Conservation (phyloP, 1,139 yeast species). For the Geotrichum restrictum region DNA sequence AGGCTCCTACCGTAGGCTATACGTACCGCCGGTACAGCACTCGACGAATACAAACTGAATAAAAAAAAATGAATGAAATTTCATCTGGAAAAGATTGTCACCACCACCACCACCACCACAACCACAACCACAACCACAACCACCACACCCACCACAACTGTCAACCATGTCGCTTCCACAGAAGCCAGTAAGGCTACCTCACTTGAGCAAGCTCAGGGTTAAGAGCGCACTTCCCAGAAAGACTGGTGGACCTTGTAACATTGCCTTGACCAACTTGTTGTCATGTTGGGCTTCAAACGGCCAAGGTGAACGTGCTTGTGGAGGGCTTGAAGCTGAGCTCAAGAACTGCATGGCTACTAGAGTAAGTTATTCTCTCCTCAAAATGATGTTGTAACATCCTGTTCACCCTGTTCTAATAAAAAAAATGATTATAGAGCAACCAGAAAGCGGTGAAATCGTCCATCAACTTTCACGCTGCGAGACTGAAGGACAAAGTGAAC, state of each 20-base stretch:
- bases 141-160: background rate
- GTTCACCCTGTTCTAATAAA: background rate
- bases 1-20: too few relatives aligned
- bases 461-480: constrained; percentile 77
- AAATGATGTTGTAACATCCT: background rate
- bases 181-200: constrained; percentile 54
- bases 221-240: constrained; percentile 59
- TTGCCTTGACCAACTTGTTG: constrained; percentile 76
- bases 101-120: background rate
- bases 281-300: constrained; percentile 97
- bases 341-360: constrained; percentile 51
- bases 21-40: too few relatives aligned
- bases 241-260: constrained; percentile 65
- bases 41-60: too few relatives aligned
- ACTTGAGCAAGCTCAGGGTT: constrained; percentile 69
- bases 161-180: constrained; percentile 19
- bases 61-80: too few relatives aligned
- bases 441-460: constrained; percentile 43
- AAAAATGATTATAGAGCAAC: too few relatives aligned
- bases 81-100: too few relatives aligned
- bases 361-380: constrained; percentile 29
- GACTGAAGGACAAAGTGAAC: constrained; percentile 73
- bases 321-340: constrained; percentile 54
- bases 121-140: background rate
- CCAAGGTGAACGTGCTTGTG: constrained; percentile 69